These are phyloP conservation scores for Sporobolus alterniflorus DNA, from an alignment of 202 grass and related monocot species.

Conservation along the genomic window DNA sequence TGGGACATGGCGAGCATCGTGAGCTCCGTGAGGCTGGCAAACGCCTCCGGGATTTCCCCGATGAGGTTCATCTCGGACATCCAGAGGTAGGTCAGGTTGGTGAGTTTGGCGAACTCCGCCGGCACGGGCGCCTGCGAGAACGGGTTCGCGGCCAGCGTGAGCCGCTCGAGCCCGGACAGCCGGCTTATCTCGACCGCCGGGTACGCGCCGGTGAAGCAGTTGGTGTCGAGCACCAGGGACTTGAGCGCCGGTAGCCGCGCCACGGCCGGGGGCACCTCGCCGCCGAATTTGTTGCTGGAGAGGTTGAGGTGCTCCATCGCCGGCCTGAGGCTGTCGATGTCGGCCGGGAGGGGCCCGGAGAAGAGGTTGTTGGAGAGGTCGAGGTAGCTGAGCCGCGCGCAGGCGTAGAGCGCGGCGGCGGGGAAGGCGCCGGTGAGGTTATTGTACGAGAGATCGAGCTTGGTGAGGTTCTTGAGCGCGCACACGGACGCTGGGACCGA, in stretches of 20 bases:
- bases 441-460: constrained; percentile 67
- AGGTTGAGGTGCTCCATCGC: constrained; percentile 58
- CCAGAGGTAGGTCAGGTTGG: constrained; percentile 61
- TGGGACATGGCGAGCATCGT: neutral
- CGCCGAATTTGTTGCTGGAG: constrained; percentile 53
- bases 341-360: constrained; percentile 48
- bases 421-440: constrained; percentile 58
- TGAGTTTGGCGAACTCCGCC: constrained; percentile 46
- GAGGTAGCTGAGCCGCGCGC: constrained; percentile 52
- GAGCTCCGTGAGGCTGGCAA: constrained; percentile 48
- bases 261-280: constrained; percentile 43
- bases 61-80: constrained; percentile 37
- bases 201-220: constrained; percentile 61
- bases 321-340: constrained; percentile 39
- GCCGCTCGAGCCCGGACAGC: constrained; percentile 30
- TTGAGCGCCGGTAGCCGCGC: constrained; percentile 26
- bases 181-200: constrained; percentile 44
- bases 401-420: constrained; percentile 42
- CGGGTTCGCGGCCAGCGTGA: constrained; percentile 61
- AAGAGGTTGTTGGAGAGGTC: constrained; percentile 68
- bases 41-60: constrained; percentile 56
- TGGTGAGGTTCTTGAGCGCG: constrained; percentile 42
- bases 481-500: constrained; percentile 41
- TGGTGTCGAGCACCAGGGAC: constrained; percentile 47
- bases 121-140: constrained; percentile 45